phyloP scores from a whole-genome alignment of 1,284 basidiomycete species.

The Singerocomus rubriflavus region DNA sequence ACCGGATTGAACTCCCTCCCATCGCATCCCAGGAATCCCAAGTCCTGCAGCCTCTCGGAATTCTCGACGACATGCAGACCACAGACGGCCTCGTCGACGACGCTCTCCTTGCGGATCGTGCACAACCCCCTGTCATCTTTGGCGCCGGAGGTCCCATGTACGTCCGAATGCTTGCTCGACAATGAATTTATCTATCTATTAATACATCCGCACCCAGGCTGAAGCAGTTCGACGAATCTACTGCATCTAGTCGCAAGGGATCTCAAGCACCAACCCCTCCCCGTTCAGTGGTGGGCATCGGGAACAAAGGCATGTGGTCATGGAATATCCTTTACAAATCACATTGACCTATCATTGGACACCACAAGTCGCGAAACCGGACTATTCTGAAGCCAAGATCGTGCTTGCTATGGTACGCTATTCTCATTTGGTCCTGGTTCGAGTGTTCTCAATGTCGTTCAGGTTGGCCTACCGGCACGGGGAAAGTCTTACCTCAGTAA shows the following conservation, averaged over 20 bases:
- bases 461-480: constrained; percentile 80
- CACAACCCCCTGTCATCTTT: constrained; percentile 26
- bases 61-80: constrained; percentile 32
- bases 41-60: constrained; percentile 11
- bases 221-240: constrained; percentile 76
- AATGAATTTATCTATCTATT: not conserved
- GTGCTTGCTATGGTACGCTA: constrained; percentile 89
- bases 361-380: constrained; percentile 82
- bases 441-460: constrained; percentile 1
- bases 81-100: constrained; percentile 17
- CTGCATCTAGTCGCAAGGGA: constrained; percentile 58
- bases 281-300: constrained; percentile 75
- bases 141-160: constrained; percentile 35
- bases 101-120: constrained; percentile 13
- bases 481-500: constrained; percentile 86
- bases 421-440: not conserved
- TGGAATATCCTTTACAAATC: not conserved
- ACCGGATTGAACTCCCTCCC: constrained; percentile 14
- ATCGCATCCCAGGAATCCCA: constrained; percentile 5
- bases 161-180: constrained; percentile 3
- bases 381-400: constrained; percentile 98
- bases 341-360: not conserved
- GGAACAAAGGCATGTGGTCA: constrained; percentile 62
- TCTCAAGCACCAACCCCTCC: constrained; percentile 74
- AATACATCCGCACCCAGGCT: constrained; percentile 46